phyloP scores from a whole-genome alignment of 768 basidiomycete genomes.

The Rhizopogon roseolus region DNA sequence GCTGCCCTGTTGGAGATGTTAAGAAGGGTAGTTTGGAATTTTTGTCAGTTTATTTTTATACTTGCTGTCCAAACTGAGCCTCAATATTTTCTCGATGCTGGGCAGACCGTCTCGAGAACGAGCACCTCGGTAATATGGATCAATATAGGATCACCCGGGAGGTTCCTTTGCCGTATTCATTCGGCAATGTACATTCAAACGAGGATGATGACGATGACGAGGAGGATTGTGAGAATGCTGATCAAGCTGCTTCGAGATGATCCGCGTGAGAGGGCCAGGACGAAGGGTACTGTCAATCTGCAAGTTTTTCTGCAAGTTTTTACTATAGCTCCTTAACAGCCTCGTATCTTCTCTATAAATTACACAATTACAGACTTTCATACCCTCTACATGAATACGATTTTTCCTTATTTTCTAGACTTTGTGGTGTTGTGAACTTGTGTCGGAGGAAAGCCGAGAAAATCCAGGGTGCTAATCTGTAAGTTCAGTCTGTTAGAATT shows the following conservation, averaged over 20 bases:
- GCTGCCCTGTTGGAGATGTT: slow-evolving; percentile 70
- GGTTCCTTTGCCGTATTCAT: slow-evolving; percentile 74
- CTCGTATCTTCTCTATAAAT: too few relatives aligned
- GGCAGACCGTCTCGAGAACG: slow-evolving; percentile 79
- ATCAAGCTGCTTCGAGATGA: neutral
- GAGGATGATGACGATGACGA: slow-evolving; percentile 44
- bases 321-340: too few relatives aligned
- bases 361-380: too few relatives aligned
- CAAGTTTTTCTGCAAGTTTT: too few relatives aligned
- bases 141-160: slow-evolving; percentile 88
- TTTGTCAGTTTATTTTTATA: slow-evolving; percentile 48
- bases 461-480: too few relatives aligned
- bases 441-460: too few relatives aligned
- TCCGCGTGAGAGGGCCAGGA: neutral
- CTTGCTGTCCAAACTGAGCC: neutral
- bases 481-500: too few relatives aligned
- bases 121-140: slow-evolving; percentile 90
- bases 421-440: too few relatives aligned
- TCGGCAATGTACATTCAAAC: slow-evolving; percentile 40
- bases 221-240: slow-evolving; percentile 22
- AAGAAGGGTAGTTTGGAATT: slow-evolving; percentile 88
- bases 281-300: too few relatives aligned
- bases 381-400: too few relatives aligned
- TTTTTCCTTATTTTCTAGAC: too few relatives aligned
- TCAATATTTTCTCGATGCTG: neutral